These are phyloP conservation scores for Nyssa sinensis DNA, from an alignment of 148 eudicot genomes.

Conservation along the genomic window DNA sequence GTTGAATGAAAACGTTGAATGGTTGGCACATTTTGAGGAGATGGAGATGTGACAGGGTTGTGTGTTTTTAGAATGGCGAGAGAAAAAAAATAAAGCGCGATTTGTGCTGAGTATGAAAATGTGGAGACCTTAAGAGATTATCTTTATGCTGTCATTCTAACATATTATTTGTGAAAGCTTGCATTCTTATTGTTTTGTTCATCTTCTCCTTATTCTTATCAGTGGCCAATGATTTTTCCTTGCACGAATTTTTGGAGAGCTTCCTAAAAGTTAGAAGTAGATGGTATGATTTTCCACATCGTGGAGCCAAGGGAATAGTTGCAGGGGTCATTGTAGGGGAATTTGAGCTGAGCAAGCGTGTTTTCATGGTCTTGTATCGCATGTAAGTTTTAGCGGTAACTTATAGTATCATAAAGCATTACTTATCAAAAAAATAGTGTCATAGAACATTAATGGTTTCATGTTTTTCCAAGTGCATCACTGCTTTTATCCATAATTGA, in stretches of 20 bases:
- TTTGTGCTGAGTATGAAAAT: background rate
- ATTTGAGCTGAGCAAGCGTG: slow-evolving; percentile 77
- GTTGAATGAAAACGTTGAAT: background rate
- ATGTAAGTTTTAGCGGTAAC: slow-evolving; percentile 46
- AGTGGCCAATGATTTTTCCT: slow-evolving; percentile 80
- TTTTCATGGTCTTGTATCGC: slow-evolving; percentile 89
- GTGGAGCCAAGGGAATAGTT: slow-evolving; percentile 77
- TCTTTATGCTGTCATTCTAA: background rate
- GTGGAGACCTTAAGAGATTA: background rate
- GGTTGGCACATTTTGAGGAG: background rate
- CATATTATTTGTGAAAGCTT: background rate
- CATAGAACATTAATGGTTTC: background rate
- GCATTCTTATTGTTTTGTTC: slow-evolving; percentile 14
- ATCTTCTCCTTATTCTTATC: slow-evolving; percentile 23
- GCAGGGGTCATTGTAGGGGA: slow-evolving; percentile 97
- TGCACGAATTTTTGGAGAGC: slow-evolving; percentile 79
- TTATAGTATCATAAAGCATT: background rate
- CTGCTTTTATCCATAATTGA: slow-evolving; percentile 1
- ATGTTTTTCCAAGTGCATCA: background rate
- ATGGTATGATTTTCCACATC: slow-evolving; percentile 95
- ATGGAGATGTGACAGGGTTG: background rate
- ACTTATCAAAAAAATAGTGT: too few relatives aligned
- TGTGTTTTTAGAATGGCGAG: too few relatives aligned
- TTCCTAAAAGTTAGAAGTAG: slow-evolving; percentile 82
- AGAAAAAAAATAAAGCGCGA: too few relatives aligned